Conservation (phyloP, 306 rosid genomes). For the Trifolium repens region DNA sequence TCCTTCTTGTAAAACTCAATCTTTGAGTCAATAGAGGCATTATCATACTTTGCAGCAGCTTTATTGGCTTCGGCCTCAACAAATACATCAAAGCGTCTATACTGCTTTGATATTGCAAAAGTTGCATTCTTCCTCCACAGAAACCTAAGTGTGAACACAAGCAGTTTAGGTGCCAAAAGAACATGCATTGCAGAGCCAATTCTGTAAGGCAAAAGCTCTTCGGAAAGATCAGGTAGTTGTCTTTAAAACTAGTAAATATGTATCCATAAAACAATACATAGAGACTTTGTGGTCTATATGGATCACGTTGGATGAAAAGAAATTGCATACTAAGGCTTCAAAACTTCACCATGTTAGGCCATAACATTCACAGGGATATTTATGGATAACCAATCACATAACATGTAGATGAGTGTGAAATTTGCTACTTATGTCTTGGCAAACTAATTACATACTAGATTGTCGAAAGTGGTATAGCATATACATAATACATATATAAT, state of each 20-base stretch:
- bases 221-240: not conserved
- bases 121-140: no score
- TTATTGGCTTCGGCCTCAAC: no score
- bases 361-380: not conserved
- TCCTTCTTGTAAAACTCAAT: constrained; percentile 79
- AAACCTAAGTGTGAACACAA: no score
- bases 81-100: no score
- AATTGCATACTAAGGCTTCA: not conserved
- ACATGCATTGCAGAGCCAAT: no score
- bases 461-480: not conserved
- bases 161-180: no score
- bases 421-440: no score
- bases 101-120: no score
- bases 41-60: constrained; percentile 87
- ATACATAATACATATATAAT: not conserved
- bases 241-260: not conserved
- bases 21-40: constrained; percentile 88
- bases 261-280: not conserved
- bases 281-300: not conserved
- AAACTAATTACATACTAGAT: no score
- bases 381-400: not conserved
- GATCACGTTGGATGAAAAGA: no score
- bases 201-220: not conserved
- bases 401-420: no score
- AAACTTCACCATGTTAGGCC: not conserved